Evolutionary conservation across 768 basidiomycete species (phyloP).

Genomic region (Leucocoprinus birnbaumii): DNA sequence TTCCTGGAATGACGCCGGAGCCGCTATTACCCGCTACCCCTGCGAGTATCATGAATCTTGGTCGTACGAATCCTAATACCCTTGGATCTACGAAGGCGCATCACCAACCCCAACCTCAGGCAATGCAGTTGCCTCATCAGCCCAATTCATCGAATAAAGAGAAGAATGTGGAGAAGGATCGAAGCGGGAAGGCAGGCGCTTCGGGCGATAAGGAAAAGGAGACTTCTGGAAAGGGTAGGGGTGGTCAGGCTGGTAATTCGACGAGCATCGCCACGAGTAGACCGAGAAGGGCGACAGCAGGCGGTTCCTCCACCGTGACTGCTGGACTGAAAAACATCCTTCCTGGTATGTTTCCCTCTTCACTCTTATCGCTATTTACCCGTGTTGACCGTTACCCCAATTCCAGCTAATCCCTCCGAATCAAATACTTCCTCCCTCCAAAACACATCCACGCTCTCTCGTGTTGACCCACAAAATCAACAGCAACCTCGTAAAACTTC

Average conservation of each 20-base stretch:
- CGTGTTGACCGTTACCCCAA: neutral
- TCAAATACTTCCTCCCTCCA: neutral
- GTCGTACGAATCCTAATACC: conserved; percentile 40
- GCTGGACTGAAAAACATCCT: conserved; percentile 70
- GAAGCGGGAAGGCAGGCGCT: neutral
- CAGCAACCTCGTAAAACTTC: conserved; percentile 59
- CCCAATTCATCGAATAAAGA: neutral
- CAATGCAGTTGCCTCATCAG: neutral
- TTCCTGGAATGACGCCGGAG: neutral
- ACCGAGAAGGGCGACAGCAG: conserved; percentile 13
- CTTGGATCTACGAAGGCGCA: neutral
- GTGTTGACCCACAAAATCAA: conserved; percentile 12
- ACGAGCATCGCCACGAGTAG: conserved; percentile 17
- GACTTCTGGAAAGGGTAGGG: conserved; percentile 8
- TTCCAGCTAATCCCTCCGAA: conserved; percentile 15
- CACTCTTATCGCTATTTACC: neutral
- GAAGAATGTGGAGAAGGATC: neutral
- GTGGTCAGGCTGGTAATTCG: conserved; percentile 6
- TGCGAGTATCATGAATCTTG: conserved; percentile 89
- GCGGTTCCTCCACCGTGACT: conserved; percentile 33
- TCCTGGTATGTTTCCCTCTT: conserved; percentile 47
- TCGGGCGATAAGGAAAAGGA: neutral
- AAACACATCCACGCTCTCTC: neutral
- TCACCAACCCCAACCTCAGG: neutral
- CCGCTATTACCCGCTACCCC: conserved; percentile 78